Conservation (phyloP, 768 basidiomycete genomes). For the Calocera cornea region DNA sequence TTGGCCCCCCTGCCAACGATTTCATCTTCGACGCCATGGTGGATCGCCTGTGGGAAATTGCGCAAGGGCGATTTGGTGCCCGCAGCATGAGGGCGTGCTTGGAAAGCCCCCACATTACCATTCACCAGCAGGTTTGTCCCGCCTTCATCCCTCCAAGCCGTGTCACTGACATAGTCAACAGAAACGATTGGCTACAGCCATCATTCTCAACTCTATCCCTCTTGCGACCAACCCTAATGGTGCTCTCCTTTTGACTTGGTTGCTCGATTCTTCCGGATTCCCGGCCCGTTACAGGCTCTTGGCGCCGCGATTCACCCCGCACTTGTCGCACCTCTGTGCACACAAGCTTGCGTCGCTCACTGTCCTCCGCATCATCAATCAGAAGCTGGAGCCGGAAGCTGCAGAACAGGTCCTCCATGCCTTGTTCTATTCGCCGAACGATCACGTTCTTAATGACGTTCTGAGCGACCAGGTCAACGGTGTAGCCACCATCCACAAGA, state of each 20-base stretch:
- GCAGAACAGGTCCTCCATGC: conserved; percentile 76
- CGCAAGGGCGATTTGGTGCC: conserved; percentile 94
- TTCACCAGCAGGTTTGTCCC: conserved; percentile 56
- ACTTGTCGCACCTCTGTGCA: conserved; percentile 90
- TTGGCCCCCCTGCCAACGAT: conserved; percentile 77
- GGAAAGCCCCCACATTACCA: conserved; percentile 73
- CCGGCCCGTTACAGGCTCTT: conserved; percentile 89
- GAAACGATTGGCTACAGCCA: conserved; percentile 84
- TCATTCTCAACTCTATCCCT: conserved; percentile 94
- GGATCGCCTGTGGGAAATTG: conserved; percentile 96
- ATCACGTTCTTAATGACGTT: conserved; percentile 86
- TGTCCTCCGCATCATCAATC: conserved; percentile 90
- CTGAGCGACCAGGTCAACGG: conserved; percentile 94
- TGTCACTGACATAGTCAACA: conserved; percentile 11
- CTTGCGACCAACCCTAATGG: conserved; percentile 97
- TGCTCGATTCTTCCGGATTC: conserved; percentile 87
- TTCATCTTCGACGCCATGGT: conserved; percentile 98
- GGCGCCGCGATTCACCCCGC: conserved; percentile 91
- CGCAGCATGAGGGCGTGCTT: conserved; percentile 95
- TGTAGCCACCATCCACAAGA: conserved; percentile 83
- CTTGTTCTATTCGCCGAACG: conserved; percentile 76
- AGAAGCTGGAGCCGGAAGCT: conserved; percentile 84
- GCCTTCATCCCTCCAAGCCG: not conserved
- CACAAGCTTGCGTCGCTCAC: conserved; percentile 95
- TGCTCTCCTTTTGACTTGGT: conserved; percentile 88